A percentile compares a stretch with the other conserved stretches of the same genome.
phyloP scores from a whole-genome alignment of 139 green algal genomes.

The Coelastrella sp. region DNA sequence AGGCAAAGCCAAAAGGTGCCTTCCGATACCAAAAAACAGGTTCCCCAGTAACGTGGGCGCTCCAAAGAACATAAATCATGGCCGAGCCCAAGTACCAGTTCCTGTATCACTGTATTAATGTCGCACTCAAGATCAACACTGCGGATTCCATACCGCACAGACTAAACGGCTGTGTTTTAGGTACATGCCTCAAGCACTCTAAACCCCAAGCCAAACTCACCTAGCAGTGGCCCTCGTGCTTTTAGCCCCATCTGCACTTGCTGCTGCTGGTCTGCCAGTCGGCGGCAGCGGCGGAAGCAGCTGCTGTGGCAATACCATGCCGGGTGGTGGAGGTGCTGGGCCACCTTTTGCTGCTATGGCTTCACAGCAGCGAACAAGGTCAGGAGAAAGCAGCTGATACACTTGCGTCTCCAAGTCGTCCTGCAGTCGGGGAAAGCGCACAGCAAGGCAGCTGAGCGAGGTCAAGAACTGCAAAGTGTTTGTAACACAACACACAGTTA shows the following conservation, averaged over 20 bases:
- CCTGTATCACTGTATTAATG: no score
- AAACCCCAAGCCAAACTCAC: no score
- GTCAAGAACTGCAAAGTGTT: neutral
- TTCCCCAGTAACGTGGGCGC: no score
- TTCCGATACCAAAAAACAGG: no score
- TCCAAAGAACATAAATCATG: no score
- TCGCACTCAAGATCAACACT: no score
- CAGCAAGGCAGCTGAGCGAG: neutral
- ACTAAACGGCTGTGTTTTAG: no score
- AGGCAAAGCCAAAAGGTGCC: no score
- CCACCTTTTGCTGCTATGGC: constrained; percentile 63
- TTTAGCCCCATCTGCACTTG: neutral
- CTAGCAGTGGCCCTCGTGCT: constrained; percentile 18
- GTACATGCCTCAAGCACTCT: no score
- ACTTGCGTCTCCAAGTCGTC: constrained; percentile 21
- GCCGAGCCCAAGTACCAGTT: no score
- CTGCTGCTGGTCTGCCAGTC: neutral
- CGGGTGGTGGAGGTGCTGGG: constrained; percentile 58
- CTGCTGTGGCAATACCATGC: constrained; percentile 30
- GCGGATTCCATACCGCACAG: no score
- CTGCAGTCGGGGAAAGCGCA: neutral
- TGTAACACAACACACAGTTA: neutral
- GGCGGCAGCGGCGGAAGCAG: neutral
- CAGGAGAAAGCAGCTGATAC: constrained; percentile 53
- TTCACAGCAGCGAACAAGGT: constrained; percentile 64